Evolutionary conservation across 2,329 filamentous ascomycete genomes (phyloP), one percentile per base, ranked within the genome.

Genomic region (Acephala macrosclerotiorum): DNA sequence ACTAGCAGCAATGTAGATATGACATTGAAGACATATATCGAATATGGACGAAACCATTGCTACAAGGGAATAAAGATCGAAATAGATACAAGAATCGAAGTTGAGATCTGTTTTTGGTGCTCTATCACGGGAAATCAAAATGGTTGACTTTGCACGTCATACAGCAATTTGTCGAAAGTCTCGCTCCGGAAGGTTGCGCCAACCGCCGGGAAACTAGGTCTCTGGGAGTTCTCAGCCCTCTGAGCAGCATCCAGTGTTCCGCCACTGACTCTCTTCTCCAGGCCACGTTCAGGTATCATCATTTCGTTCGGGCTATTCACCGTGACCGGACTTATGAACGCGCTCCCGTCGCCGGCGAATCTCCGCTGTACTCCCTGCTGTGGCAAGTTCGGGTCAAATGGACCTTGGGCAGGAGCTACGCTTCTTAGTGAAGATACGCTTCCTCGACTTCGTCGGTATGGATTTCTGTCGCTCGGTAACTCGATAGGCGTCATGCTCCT

Each of bases 141-240:
- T 11, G 25, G 51, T 33, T 33, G 22, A 35, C 51, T 55, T 25
- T 55, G 22, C 51, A 55, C 51, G n/a, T 55, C 51, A n/a, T 16
- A 29, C 26, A 55, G 26, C 51, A 55, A 33, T 33, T 33, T 55
- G 14, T 55, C 26, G 14, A 55, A 55, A 18, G 29, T 33, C 26
- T 55, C 51, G 51, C 51, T 55, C 51, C 51, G 14, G 26, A 33
- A 55, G 2, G 51, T 55, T 16, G 20, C 22, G 11, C 26, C 51
- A 16, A 29, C 12, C 8, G 3, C 51, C 8, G 51, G 51, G 12
- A n/a, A n/a, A 55, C 25, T 11, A 33, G 22, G 51, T 55, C 51
- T 55, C 51, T 55, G 22, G 3, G 5, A 6, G 9, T 11, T 55
- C 16, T 55, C 51, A 12, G 25, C 14, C 16, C 4, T 18, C 25